Base-by-base conservation (phyloP, 2,329 filamentous ascomycete genomes). In the Colletotrichum caudatum region DNA sequence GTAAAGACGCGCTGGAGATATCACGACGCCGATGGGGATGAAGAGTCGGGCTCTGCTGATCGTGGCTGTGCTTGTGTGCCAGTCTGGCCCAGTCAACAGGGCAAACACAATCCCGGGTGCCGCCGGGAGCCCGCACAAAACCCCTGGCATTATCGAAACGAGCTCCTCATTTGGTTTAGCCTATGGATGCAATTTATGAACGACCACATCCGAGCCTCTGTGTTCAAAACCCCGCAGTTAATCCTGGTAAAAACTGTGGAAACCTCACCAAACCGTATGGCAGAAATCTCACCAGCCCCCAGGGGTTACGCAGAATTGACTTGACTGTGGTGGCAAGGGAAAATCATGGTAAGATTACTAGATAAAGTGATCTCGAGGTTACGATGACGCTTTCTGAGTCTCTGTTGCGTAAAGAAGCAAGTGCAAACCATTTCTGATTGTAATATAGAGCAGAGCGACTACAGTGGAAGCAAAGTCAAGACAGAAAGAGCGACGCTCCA, bases 111-210 rank as follows among this genome's bases (percentile, higher is more conserved):
- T 2, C 44, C 20, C 48, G 61, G 48, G 54, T 33, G 46, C 23
- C 23, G 46, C 48, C 37, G 68, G 64, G 60, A 67, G 23, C 33
- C 57, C 68, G 68, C 64, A 61, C 56, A 66, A 33, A 35, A 6
- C 23, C 68, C 58, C 58, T 65, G 46, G 67, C 23, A 53, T 33
- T 23, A 39, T 56, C 63, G 63, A 70, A 56, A 67, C 16, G 20
- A 41, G 23, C 56, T 54, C 68, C 68, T 35, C 68, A 66, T 70
- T 61, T 56, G 64, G 68, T 37, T 48, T 70, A 61, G 68, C 29
- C 41, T 23, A 29, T 29, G 29, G 29, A 29, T 29, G 26, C 20
- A 14, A 18, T 54, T 61, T 51, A 50, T 66, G 54, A 59, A 59
- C 33, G 20, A 26, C 26, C n/a, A 48, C n/a, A n/a, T 26, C n/a